A percentile compares a stretch with the other conserved stretches of the same genome.
These are phyloP conservation scores for Fennellomyces sp. DNA, from an alignment of 371 early-diverging fungal genomes.

Conservation along the genomic window DNA sequence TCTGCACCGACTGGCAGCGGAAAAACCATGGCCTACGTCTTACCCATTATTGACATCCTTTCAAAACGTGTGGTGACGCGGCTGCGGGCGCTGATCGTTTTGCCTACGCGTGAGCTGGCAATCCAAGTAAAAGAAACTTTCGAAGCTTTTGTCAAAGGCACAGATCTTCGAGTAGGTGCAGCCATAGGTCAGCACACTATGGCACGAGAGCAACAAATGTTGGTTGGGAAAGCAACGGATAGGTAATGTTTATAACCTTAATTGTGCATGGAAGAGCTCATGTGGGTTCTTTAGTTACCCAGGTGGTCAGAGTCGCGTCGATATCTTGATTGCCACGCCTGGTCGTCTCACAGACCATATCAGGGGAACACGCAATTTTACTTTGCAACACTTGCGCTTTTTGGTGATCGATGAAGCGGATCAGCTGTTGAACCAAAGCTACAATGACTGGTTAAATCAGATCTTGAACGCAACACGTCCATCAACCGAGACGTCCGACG, in stretches of 20 bases:
- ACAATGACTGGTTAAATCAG: slow-evolving; percentile 91
- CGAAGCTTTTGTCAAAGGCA: slow-evolving; percentile 75
- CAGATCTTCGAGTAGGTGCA: slow-evolving; percentile 71
- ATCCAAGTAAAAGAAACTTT: slow-evolving; percentile 85
- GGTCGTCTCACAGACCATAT: slow-evolving; percentile 94
- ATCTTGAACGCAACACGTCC: slow-evolving; percentile 79
- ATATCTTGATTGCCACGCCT: slow-evolving; percentile 95
- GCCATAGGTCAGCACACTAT: slow-evolving; percentile 81
- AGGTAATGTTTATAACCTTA: slow-evolving; percentile 19
- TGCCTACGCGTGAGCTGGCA: slow-evolving; percentile 92
- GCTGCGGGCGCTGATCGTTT: slow-evolving; percentile 83
- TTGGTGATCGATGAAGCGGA: slow-evolving; percentile 98
- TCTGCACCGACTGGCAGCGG: slow-evolving; percentile 97
- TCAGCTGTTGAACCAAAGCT: slow-evolving; percentile 87
- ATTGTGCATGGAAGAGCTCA: neutral
- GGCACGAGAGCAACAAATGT: slow-evolving; percentile 70
- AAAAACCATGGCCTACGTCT: slow-evolving; percentile 96
- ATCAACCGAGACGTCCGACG: slow-evolving; percentile 2
- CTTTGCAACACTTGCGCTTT: slow-evolving; percentile 88
- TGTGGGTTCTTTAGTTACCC: slow-evolving; percentile 22
- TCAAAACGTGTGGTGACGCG: slow-evolving; percentile 71
- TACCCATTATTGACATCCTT: slow-evolving; percentile 90
- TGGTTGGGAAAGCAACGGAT: slow-evolving; percentile 58
- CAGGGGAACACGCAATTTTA: slow-evolving; percentile 82
- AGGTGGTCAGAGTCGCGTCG: slow-evolving; percentile 76